Evolutionary conservation across 495 filamentous ascomycete genomes (phyloP), one percentile per base, ranked within the genome.

Genomic region (Glutinoglossum americanum): DNA sequence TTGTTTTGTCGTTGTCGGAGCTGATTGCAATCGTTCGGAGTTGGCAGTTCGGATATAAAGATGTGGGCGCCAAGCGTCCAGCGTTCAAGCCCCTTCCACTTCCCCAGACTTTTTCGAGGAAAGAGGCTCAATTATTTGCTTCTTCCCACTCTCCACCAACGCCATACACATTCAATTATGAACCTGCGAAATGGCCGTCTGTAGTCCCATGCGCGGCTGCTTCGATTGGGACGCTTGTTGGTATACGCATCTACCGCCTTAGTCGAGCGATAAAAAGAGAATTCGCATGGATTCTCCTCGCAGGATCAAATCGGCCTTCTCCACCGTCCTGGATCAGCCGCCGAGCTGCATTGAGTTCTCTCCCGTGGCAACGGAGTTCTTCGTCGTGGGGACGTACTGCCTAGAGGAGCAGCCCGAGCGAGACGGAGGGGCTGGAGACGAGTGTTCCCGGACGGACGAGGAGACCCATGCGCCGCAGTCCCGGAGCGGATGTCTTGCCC

Each of bases 321-420:
- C 49, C 49, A 53, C 49, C 8, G 17, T 32, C 26, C 26, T 53
- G 25, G 28, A 32, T 19, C 49, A 53, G 49, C 49, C 49, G 28
- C 59, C 59, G 15, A 59, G 59, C 39, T 60, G 59, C 66, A 71
- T 95, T 15, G 83, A 89, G 60, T 90, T 94, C 66, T 84, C 80
- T 56, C 84, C 83, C 0, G 64, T 67, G 5, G 63, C 78, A 39
- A 77, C 79, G 7, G 71, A 82, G 9, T 79, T 80, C 62, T 81
- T 95, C 62, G 68, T 94, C 0, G 75, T 95, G 41, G 92, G 92
- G 23, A 95, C 92, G 1, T 98, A 98, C 67, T 71, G 81, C 51
- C 73, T 96, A 27, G 74, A 86, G 56, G 74, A 76, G 56, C 37
- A 41, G 2, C 13, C 37, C 3, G 67, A 70, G 4, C 69, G 73